Conservation (phyloP, 441 rosid genomes). For the Gossypium davidsonii region DNA sequence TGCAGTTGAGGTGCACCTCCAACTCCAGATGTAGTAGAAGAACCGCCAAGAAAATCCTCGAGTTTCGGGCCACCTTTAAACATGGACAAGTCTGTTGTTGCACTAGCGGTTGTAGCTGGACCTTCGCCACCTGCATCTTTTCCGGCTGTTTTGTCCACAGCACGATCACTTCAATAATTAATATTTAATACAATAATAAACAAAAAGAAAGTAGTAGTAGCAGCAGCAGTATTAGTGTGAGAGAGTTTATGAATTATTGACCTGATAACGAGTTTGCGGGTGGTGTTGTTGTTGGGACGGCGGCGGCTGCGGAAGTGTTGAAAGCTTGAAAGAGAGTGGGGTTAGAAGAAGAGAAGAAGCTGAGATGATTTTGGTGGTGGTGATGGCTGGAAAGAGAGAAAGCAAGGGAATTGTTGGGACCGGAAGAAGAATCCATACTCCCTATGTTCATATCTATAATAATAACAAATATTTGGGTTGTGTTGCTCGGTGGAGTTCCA, state of each 20-base stretch:
- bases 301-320: slow-evolving; percentile 26
- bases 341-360: slow-evolving; percentile 21
- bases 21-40: slow-evolving; percentile 17
- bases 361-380: background rate
- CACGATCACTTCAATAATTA: slow-evolving; percentile 5
- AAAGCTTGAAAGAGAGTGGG: slow-evolving; percentile 35
- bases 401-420: slow-evolving; percentile 57
- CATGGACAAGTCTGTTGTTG: slow-evolving; percentile 33
- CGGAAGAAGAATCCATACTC: slow-evolving; percentile 43
- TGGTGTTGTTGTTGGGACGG: background rate
- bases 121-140: slow-evolving; percentile 6
- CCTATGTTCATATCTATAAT: slow-evolving; percentile 10
- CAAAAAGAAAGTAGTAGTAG: background rate
- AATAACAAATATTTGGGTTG: slow-evolving; percentile 5
- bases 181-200: background rate
- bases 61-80: slow-evolving; percentile 54
- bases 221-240: background rate
- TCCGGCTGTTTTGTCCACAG: background rate
- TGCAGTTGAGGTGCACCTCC: slow-evolving; percentile 9
- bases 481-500: background rate
- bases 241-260: background rate
- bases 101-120: slow-evolving; percentile 14
- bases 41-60: slow-evolving; percentile 61
- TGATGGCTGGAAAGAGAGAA: slow-evolving; percentile 62
- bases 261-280: background rate